Evolutionary conservation across 257 asterid genomes (phyloP), one percentile per base, ranked within the genome.

Genomic region (Striga asiatica): DNA sequence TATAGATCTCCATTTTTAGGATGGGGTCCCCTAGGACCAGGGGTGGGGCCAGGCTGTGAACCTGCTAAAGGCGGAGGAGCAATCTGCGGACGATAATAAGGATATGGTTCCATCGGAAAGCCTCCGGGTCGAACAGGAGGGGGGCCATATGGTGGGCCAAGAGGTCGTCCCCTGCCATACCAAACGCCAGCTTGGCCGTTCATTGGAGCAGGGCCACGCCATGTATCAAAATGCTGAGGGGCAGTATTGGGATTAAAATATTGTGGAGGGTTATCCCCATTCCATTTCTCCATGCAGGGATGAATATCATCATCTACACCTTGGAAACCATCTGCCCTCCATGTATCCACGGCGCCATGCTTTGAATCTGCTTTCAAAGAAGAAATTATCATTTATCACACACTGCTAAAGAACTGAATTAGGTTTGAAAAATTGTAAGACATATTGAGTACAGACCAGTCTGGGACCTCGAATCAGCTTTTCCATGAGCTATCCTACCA

Each of bases 161-260:
- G 80, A 31, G 88, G 95, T 48, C 76, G 95, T 27, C 94, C 98
- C 67, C 94, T n/a, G n/a, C n/a, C 73, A 53, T 73, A 82, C 98
- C 96, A 87, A 63, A 71, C 78, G 63, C 83, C 88, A 67, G 85
- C 48, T 37, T 83, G 97, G 51, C 73, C 73, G 70, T 77, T 88
- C 79, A 81, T 56, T 17, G 84, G 83, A 74, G 87, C 87, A 47
- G 91, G 91, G 50, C 85, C 93, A 50, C 78, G 89, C 97, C 97
- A 88, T 3, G 82, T 67, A 53, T 88, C 97, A 58, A 80, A 92
- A 60, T 66, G 95, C 54, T 73, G 97, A 61, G 94, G 82, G 10
- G 79, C 74, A 16, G 78, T 31, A 50, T 74, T 78, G 52, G 86
- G 62, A 74, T 81, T 73, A 35, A 54, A 74, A 74, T 77, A 78